Conservation (phyloP, 2,329 filamentous ascomycete genomes). For the Ophiostoma australiae region DNA sequence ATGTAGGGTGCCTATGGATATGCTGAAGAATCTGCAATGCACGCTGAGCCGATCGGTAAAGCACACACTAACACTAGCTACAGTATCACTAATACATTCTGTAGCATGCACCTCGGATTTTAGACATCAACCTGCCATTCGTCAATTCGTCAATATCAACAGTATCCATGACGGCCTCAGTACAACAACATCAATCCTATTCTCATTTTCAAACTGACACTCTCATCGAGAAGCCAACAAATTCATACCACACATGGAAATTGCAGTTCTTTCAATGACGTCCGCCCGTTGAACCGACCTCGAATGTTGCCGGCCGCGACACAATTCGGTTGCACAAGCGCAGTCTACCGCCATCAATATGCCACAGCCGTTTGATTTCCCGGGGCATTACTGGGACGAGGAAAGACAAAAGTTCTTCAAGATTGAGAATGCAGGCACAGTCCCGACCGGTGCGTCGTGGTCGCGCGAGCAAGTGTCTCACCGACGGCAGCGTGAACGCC, state of each 20-base stretch:
- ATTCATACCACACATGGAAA: no score
- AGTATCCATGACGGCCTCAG: no score
- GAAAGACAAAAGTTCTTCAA: slow-evolving; percentile 63
- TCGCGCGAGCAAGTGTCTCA: slow-evolving; percentile 48
- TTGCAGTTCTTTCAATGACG: background rate
- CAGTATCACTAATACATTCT: no score
- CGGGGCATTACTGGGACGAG: slow-evolving; percentile 52
- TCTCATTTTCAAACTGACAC: background rate
- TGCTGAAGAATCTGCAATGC: background rate
- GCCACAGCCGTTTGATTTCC: slow-evolving; percentile 37
- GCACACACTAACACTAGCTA: background rate
- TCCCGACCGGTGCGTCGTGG: slow-evolving; percentile 48
- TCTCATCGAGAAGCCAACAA: background rate
- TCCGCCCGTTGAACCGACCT: background rate
- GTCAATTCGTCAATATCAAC: background rate
- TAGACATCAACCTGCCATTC: background rate
- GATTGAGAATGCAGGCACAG: slow-evolving; percentile 49
- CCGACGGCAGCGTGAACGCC: background rate
- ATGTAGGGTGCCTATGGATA: background rate
- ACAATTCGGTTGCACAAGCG: background rate
- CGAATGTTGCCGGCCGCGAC: background rate
- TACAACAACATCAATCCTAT: background rate
- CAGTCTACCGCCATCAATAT: slow-evolving; percentile 13
- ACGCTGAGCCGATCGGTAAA: background rate
- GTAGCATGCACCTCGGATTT: background rate